Base-by-base conservation (phyloP, 1,284 basidiomycete species). In the Boletus mariae region DNA sequence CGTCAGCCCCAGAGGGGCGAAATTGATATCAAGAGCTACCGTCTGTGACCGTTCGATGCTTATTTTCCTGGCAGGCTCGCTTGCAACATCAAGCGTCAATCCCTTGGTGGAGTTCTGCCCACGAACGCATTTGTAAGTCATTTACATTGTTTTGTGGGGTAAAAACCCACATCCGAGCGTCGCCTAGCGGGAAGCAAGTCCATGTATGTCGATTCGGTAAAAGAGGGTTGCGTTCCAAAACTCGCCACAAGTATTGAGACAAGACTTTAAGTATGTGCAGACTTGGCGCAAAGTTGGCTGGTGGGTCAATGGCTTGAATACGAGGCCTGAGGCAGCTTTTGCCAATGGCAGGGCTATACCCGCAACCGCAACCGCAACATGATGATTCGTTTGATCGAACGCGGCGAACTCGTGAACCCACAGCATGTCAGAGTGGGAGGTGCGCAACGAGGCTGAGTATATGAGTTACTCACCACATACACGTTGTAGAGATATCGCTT, bases 331-430 rank as follows among this genome's bases (percentile, higher is more conserved):
- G 31, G 41, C 25, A 44, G 10, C 13, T 32, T 53, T 50, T 57
- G 31, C 47, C 51, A 52, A 49, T 45, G 34, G 25, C 25, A 45
- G 26, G 32, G 47, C 49, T 23, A 38, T 50, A 51, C 35, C 44
- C 49, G 42, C 34, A 26, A 20, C 20, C 29, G 9, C 35, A 34
- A 46, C 20, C 5, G 23, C 31, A 41, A 25, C 31, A 44, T 26
- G 55, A 41, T 40, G 15, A 45, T 37, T 25, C 49, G 34, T 44
- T 52, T 48, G 54, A 62, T 58, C n/a, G 25, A 52, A 54, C 44
- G 35, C 62, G 58, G 64, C 34, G 34, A 59, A 32, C 60, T 58
- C 35, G 57, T 60, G 53, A 49, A 51, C 45, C 42, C 45, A 47
- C 51, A 38, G 25, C 45, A 47, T 45, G 44, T 37, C 9, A 25